These are phyloP conservation scores for Stagonosporopsis rhizophila DNA, from an alignment of 2,329 filamentous ascomycete species.

Conservation along the genomic window DNA sequence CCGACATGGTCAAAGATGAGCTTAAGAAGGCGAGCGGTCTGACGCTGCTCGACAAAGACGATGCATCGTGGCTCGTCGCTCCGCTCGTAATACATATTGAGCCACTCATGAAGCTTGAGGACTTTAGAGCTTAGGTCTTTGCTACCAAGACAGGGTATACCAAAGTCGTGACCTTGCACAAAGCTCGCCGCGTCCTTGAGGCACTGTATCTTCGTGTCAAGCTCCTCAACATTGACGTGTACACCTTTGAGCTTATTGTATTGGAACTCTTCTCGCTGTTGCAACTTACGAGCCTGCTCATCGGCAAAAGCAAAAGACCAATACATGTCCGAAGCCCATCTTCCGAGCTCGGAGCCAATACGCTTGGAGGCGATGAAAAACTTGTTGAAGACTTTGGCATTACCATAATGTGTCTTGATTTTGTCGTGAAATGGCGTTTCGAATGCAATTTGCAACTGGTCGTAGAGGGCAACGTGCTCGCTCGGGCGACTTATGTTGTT, in stretches of 20 bases:
- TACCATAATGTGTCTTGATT: constrained; percentile 62
- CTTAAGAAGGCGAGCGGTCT: constrained; percentile 76
- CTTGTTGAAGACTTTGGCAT: constrained; percentile 61
- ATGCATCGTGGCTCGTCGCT: constrained; percentile 74
- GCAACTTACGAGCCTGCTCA: constrained; percentile 66
- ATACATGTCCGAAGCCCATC: constrained; percentile 84
- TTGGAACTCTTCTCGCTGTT: constrained; percentile 60
- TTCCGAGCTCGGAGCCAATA: constrained; percentile 72
- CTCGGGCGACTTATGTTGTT: constrained; percentile 66
- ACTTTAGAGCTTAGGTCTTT: constrained; percentile 76
- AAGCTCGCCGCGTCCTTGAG: constrained; percentile 66
- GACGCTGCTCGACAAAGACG: constrained; percentile 81
- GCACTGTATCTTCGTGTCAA: constrained; percentile 62
- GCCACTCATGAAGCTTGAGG: constrained; percentile 63
- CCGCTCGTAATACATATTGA: constrained; percentile 68
- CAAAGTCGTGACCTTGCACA: constrained; percentile 62
- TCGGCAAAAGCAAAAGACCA: constrained; percentile 76
- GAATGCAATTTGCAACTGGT: constrained; percentile 59
- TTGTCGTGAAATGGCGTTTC: constrained; percentile 70
- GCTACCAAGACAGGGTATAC: constrained; percentile 46
- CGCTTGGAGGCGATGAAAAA: constrained; percentile 66
- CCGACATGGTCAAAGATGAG: constrained; percentile 69
- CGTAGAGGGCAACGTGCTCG: constrained; percentile 66
- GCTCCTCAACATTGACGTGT: constrained; percentile 41
- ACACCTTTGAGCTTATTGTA: constrained; percentile 38